phyloP scores from a whole-genome alignment of 192 early-diverging fungal species.

The Backusella parvicylindrica region DNA sequence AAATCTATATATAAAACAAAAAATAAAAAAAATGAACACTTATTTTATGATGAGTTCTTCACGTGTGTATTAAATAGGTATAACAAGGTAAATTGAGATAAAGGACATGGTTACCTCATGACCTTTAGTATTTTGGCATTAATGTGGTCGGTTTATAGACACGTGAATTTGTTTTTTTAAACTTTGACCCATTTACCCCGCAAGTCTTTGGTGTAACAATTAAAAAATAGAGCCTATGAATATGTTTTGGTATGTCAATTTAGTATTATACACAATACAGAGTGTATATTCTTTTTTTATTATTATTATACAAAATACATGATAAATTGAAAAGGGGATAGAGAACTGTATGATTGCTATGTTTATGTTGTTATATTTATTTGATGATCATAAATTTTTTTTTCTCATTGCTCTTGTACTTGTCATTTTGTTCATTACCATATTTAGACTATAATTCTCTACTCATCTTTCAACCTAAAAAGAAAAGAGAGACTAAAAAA shows the following conservation, averaged over 20 bases:
- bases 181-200: neutral
- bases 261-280: neutral
- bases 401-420: neutral
- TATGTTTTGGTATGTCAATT: neutral
- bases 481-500: neutral
- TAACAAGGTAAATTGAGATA: neutral
- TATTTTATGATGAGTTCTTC: slow-evolving; percentile 8
- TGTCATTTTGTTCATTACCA: neutral
- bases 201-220: neutral
- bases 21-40: neutral
- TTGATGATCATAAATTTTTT: neutral
- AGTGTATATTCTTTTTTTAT: neutral
- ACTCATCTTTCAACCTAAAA: slow-evolving; percentile 2
- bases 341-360: neutral
- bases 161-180: neutral
- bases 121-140: neutral
- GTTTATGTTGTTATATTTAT: neutral
- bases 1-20: neutral
- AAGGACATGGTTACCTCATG: neutral
- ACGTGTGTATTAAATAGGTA: slow-evolving; percentile 7
- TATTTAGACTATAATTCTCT: neutral
- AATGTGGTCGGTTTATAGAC: neutral
- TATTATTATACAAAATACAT: neutral
- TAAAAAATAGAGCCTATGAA: neutral
- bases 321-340: neutral